Conservation (phyloP, 2,329 filamentous ascomycete genomes). For the Salinomyces thailandicus region DNA sequence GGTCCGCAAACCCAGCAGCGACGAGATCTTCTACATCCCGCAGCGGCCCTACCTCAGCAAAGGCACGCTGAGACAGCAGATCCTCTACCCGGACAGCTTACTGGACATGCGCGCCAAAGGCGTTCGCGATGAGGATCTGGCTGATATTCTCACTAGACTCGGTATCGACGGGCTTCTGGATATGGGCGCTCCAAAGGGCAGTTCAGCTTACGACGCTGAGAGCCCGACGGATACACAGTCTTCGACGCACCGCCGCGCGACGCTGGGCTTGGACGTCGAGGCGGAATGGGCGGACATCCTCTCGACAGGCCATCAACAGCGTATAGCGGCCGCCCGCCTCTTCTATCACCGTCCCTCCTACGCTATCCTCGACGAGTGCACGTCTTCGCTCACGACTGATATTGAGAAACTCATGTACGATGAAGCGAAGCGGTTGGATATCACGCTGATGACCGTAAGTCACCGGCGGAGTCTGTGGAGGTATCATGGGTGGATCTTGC, state of each 20-base stretch:
- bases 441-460: slow-evolving; percentile 93
- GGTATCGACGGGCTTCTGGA: slow-evolving; percentile 76
- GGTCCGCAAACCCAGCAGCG: slow-evolving; percentile 81
- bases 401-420: slow-evolving; percentile 97
- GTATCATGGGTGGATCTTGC: slow-evolving; percentile 87
- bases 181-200: slow-evolving; percentile 44
- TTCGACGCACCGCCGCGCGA: slow-evolving; percentile 4
- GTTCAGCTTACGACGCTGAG: slow-evolving; percentile 4
- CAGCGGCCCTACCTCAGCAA: slow-evolving; percentile 88
- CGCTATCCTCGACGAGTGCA: slow-evolving; percentile 95
- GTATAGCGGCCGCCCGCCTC: slow-evolving; percentile 88
- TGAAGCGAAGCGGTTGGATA: slow-evolving; percentile 78
- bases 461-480: slow-evolving; percentile 90
- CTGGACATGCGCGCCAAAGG: slow-evolving; percentile 79
- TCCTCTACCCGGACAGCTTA: slow-evolving; percentile 87
- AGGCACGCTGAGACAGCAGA: slow-evolving; percentile 87
- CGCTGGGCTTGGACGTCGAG: slow-evolving; percentile 72
- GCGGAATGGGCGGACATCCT: slow-evolving; percentile 95
- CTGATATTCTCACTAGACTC: slow-evolving; percentile 64
- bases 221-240: slow-evolving; percentile 9
- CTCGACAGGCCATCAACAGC: slow-evolving; percentile 85
- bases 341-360: slow-evolving; percentile 92
- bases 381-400: slow-evolving; percentile 85
- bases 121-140: slow-evolving; percentile 70
- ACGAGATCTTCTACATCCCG: slow-evolving; percentile 96